Conservation (phyloP, 192 early-diverging fungal species). For the Umbelopsis ramanniana region DNA sequence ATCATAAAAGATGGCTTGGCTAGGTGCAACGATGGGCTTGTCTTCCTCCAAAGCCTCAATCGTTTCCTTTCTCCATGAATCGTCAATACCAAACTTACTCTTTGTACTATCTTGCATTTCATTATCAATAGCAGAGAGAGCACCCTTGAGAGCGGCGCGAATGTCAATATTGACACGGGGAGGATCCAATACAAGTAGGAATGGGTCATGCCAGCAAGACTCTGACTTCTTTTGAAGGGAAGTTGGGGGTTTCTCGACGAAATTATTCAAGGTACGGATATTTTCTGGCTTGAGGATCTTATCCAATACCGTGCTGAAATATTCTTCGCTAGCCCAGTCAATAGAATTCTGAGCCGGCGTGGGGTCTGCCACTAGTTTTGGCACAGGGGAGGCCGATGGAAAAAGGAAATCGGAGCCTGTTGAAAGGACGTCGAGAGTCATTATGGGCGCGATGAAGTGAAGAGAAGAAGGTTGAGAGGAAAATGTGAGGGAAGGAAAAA, state of each 20-base stretch:
- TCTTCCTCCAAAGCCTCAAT: constrained; percentile 16
- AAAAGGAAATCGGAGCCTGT: constrained; percentile 15
- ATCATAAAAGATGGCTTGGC: constrained; percentile 21
- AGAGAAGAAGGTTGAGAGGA: not conserved
- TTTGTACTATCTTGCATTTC: constrained; percentile 28
- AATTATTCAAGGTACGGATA: constrained; percentile 3
- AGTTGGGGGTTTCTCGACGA: not conserved
- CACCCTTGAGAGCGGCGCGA: constrained; percentile 31
- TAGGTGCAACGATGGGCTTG: constrained; percentile 1
- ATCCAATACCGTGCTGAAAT: constrained; percentile 17
- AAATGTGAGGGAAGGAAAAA: not conserved
- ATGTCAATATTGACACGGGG: constrained; percentile 16
- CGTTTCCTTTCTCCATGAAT: not conserved
- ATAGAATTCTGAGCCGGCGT: constrained; percentile 15
- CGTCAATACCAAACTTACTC: not conserved
- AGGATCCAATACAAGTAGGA: constrained; percentile 8
- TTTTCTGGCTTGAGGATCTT: constrained; percentile 17
- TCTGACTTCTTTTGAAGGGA: not conserved
- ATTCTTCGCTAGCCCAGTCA: constrained; percentile 15
- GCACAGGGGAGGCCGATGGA: constrained; percentile 10
- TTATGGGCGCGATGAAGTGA: not conserved
- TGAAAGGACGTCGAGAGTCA: constrained; percentile 19
- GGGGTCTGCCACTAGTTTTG: constrained; percentile 12
- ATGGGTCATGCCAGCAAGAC: constrained; percentile 19
- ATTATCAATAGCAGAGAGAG: constrained; percentile 29